Conservation (phyloP, 2,329 filamentous ascomycete species). For the Paradendryphiella salina region DNA sequence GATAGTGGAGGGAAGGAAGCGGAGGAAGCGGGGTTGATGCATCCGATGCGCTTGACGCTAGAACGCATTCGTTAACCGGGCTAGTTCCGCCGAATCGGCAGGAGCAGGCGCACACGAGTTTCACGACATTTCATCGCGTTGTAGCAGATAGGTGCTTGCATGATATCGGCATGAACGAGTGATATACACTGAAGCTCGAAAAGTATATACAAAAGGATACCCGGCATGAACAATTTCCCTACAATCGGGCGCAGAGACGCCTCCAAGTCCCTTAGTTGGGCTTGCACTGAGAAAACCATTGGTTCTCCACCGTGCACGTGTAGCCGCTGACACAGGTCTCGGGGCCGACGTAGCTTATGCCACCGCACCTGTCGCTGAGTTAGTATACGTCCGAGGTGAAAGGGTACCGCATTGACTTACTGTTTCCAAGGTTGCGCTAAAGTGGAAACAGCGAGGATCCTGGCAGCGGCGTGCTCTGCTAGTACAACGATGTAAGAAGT, state of each 20-base stretch:
- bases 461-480: constrained; percentile 46
- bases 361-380: constrained; percentile 25
- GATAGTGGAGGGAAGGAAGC: not conserved
- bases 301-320: constrained; percentile 14
- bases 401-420: not conserved
- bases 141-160: not conserved
- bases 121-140: no score
- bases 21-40: constrained; percentile 9
- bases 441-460: constrained; percentile 44
- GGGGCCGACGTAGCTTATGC: constrained; percentile 22
- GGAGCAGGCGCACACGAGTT: no score
- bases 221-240: not conserved
- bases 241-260: not conserved
- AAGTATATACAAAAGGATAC: constrained; percentile 23
- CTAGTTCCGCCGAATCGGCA: not conserved
- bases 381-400: not conserved
- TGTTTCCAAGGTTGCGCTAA: constrained; percentile 4
- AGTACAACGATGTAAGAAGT: constrained; percentile 44
- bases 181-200: constrained; percentile 9
- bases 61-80: constrained; percentile 3
- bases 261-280: not conserved
- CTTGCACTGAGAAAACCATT: constrained; percentile 15
- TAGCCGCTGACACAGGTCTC: constrained; percentile 23
- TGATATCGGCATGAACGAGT: not conserved
- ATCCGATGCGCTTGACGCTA: constrained; percentile 11